Evolutionary conservation across 352 stramenopile genomes (phyloP), one percentile per base, ranked within the genome.

Genomic region (Pythium dissimile): DNA sequence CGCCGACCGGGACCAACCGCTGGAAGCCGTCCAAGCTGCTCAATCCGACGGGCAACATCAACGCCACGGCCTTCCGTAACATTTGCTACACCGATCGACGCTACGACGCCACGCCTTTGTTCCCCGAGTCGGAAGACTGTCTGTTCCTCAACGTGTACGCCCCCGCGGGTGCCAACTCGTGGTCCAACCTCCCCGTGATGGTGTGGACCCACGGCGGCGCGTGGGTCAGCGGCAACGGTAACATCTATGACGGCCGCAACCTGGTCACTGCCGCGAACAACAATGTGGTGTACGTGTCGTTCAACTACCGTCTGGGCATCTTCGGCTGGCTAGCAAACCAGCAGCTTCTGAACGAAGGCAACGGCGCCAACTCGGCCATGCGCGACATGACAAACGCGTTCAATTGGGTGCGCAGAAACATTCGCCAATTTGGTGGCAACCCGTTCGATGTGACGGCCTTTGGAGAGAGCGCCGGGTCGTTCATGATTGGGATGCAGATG

Each of bases 221-320:
- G 16, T 72, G 69, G 37, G 58, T 59, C 6, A 51, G 30, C n/a
- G 69, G 69, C 8, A 30, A 24, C 7, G 32, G 41, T 10, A 60
- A 60, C 53, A 34, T 44, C 20, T 60, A 53, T 42, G 53, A 60
- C 24, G 42, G 42, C 20, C 24, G 21, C 3, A 51, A 53, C 32
- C 23, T 60, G 13, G 53, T 60, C 8, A 42, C 21, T 6, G 53
- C 31, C 23, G 30, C 42, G 2, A 21, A 27, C 23, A 61, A 66
- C 12, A 48, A 77, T 44, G 69, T 77, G 10, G 24, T 77, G 23
- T 69, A 55, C 54, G 69, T 77, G 5, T 60, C 51, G 3, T 72
- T 67, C 56, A 77, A 77, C 53, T 77, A 77, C 35, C 69, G 69
- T 35, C 39, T 77, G 12, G 62, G 66, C 8, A 31, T 72, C 37